Percentiles rank a stretch among this genome's conserved stretches.
Conservation (phyloP, 768 basidiomycete genomes). For the Kondoa malvinella region DNA sequence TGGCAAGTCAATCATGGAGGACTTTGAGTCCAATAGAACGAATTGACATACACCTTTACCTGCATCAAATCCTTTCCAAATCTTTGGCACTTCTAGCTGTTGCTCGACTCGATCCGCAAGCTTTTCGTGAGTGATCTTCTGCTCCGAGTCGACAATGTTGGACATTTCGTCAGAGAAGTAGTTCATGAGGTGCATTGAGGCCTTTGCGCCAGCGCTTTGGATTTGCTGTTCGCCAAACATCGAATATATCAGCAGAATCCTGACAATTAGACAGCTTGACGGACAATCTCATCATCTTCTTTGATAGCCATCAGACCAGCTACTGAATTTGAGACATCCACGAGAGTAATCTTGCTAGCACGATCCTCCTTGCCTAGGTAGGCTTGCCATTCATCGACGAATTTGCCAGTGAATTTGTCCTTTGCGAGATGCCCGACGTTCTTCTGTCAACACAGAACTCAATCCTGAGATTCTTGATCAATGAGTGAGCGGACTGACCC, state of each 20-base stretch:
- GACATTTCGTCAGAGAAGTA: constrained; percentile 76
- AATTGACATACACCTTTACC: neutral
- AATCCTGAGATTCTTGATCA: neutral
- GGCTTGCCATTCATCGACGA: constrained; percentile 64
- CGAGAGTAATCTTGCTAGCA: constrained; percentile 48
- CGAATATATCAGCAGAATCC: neutral
- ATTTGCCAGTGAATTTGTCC: constrained; percentile 68
- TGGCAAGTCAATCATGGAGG: neutral
- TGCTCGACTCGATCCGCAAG: constrained; percentile 72
- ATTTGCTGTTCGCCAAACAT: constrained; percentile 44
- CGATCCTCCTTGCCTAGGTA: constrained; percentile 8
- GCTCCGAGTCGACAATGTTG: constrained; percentile 75
- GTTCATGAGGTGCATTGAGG: constrained; percentile 70
- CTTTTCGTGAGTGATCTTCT: constrained; percentile 73
- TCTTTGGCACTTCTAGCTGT: constrained; percentile 80
- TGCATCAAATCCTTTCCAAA: constrained; percentile 53
- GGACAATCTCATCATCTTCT: constrained; percentile 75
- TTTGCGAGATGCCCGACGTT: constrained; percentile 59
- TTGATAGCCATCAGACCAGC: constrained; percentile 69
- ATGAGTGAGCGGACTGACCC: neutral
- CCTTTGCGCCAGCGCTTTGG: constrained; percentile 51
- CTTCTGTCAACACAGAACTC: constrained; percentile 3
- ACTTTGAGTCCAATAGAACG: neutral
- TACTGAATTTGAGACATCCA: constrained; percentile 61
- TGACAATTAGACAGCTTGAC: constrained; percentile 28